phyloP scores from a whole-genome alignment of 2,329 filamentous ascomycete genomes.

The Fusarium sublunatum region DNA sequence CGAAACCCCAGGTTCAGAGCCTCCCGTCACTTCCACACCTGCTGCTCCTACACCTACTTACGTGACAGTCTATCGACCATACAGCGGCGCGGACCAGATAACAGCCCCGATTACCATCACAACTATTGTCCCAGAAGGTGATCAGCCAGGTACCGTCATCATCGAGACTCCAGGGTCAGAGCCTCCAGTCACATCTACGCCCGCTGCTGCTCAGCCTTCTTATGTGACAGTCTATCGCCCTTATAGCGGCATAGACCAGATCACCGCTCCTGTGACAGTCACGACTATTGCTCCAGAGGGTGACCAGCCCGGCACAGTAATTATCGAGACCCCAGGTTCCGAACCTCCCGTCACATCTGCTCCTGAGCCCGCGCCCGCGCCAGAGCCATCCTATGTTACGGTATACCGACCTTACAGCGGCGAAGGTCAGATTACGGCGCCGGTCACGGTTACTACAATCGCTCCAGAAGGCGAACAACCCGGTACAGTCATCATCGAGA shows the following conservation, averaged over 20 bases:
- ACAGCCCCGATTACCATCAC: constrained; percentile 13
- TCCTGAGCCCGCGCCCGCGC: background rate
- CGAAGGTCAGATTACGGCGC: constrained; percentile 13
- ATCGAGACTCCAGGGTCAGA: constrained; percentile 18
- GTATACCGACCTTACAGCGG: constrained; percentile 16
- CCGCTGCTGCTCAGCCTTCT: background rate
- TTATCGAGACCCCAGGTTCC: constrained; percentile 14
- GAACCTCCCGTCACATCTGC: background rate
- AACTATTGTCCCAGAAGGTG: constrained; percentile 15
- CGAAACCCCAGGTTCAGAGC: constrained; percentile 28
- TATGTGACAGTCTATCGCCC: constrained; percentile 5
- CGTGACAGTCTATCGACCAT: constrained; percentile 12
- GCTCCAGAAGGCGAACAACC: constrained; percentile 11
- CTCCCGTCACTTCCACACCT: constrained; percentile 18
- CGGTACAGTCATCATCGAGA: constrained; percentile 30
- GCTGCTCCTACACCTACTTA: constrained; percentile 10
- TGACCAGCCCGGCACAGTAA: constrained; percentile 5
- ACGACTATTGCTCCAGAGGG: constrained; percentile 6
- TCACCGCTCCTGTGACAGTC: constrained; percentile 2
- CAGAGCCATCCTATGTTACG: constrained; percentile 22
- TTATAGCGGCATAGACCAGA: background rate
- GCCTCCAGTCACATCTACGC: constrained; percentile 1
- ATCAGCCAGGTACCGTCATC: constrained; percentile 29
- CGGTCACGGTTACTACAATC: constrained; percentile 20
- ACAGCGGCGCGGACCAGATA: background rate